Conservation (phyloP, 768 basidiomycete species). For the Termitomyces sp. region DNA sequence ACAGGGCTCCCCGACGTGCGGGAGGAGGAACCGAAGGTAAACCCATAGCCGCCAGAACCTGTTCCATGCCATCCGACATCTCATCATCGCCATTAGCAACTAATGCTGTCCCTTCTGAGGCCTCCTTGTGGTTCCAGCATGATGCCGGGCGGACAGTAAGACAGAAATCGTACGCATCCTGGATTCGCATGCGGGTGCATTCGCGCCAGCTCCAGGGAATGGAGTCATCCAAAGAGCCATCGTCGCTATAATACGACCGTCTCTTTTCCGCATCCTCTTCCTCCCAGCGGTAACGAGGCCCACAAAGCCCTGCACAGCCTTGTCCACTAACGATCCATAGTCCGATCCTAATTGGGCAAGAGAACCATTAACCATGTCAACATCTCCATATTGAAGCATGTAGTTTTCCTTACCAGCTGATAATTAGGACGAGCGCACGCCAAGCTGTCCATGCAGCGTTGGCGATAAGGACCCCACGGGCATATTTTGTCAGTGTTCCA, state of each 20-base stretch:
- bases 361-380: background rate
- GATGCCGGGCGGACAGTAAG: conserved; percentile 31
- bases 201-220: conserved; percentile 83
- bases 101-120: conserved; percentile 26
- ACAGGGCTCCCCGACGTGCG: conserved; percentile 55
- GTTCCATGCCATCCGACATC: conserved; percentile 51
- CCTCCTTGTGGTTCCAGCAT: conserved; percentile 29
- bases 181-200: conserved; percentile 63
- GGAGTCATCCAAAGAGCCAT: conserved; percentile 43
- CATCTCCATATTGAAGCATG: background rate
- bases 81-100: conserved; percentile 18
- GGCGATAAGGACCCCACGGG: conserved; percentile 73
- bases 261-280: conserved; percentile 70
- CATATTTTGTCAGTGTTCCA: conserved; percentile 71
- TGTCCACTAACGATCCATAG: conserved; percentile 79
- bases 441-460: conserved; percentile 83
- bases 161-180: conserved; percentile 83
- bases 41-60: conserved; percentile 57
- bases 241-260: conserved; percentile 46
- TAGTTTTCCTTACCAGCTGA: conserved; percentile 56
- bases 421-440: conserved; percentile 63
- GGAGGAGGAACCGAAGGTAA: conserved; percentile 48
- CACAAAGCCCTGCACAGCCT: conserved; percentile 78
- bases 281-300: conserved; percentile 82
- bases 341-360: conserved; percentile 48